phyloP scores from a whole-genome alignment of 2,329 filamentous ascomycete genomes.

The Fusarium caatingaense region DNA sequence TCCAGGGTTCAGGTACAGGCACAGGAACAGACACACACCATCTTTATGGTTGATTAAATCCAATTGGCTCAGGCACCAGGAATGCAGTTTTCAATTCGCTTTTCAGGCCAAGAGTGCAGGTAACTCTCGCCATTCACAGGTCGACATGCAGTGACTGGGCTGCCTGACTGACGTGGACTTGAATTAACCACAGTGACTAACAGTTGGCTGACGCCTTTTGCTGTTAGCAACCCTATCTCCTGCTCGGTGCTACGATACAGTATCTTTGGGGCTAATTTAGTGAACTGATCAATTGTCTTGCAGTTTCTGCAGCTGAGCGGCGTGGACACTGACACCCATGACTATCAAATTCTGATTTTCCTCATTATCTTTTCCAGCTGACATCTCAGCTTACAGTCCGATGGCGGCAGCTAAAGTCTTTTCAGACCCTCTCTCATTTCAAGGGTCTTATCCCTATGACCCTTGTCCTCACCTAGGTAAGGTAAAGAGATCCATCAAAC shows the following conservation, averaged over 20 bases:
- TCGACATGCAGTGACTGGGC: not conserved
- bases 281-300: slow-evolving; percentile 11
- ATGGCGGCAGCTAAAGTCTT: not conserved
- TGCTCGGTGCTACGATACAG: not conserved
- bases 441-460: slow-evolving; percentile 8
- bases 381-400: slow-evolving; percentile 21
- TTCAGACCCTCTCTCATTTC: not conserved
- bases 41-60: not conserved
- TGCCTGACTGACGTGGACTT: slow-evolving; percentile 40
- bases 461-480: slow-evolving; percentile 3
- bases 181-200: slow-evolving; percentile 23
- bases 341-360: slow-evolving; percentile 1
- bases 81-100: slow-evolving; percentile 12
- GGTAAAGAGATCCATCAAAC: slow-evolving; percentile 14
- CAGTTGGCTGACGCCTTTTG: not conserved
- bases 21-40: slow-evolving; percentile 4
- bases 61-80: slow-evolving; percentile 7
- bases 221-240: not conserved
- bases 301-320: slow-evolving; percentile 21
- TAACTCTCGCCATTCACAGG: slow-evolving; percentile 20
- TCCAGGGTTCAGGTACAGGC: slow-evolving; percentile 15
- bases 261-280: not conserved
- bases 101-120: slow-evolving; percentile 1
- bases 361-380: slow-evolving; percentile 1
- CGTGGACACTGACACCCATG: not conserved